phyloP scores from a whole-genome alignment of 164 flowering plant genomes.

The Piper longum region DNA sequence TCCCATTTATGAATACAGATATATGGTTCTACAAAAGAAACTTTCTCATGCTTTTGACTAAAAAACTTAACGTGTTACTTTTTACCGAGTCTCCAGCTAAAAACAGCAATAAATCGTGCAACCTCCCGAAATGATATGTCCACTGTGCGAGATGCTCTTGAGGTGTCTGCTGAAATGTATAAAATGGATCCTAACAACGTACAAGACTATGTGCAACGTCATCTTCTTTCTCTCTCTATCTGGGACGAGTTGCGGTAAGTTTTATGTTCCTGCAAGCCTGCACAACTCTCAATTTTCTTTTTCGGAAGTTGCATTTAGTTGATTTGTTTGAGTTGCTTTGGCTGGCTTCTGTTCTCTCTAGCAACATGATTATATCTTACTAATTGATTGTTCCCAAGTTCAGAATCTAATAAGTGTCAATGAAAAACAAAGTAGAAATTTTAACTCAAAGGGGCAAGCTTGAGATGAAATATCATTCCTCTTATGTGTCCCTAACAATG shows the following conservation, averaged over 20 bases:
- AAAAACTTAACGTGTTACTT: not conserved
- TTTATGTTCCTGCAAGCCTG: not conserved
- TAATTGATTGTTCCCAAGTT: too few relatives aligned
- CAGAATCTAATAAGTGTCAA: too few relatives aligned
- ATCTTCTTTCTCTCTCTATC: slow-evolving; percentile 74
- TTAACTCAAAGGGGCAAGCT: too few relatives aligned
- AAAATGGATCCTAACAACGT: slow-evolving; percentile 82
- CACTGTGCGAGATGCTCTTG: slow-evolving; percentile 93
- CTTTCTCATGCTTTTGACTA: not conserved
- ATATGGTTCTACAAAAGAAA: too few relatives aligned
- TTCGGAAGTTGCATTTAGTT: not conserved
- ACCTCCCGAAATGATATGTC: slow-evolving; percentile 76
- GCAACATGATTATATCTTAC: too few relatives aligned
- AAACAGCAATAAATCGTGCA: slow-evolving; percentile 90
- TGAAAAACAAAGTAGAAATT: too few relatives aligned
- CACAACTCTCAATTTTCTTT: too few relatives aligned
- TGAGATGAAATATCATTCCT: too few relatives aligned
- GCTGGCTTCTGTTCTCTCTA: too few relatives aligned
- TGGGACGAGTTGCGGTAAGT: slow-evolving; percentile 91
- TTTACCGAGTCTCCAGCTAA: slow-evolving; percentile 38
- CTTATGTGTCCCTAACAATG: too few relatives aligned
- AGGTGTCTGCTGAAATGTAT: slow-evolving; percentile 90
- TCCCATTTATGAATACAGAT: too few relatives aligned
- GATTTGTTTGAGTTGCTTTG: too few relatives aligned
- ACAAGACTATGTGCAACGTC: slow-evolving; percentile 81